Conservation (phyloP, 2,329 filamentous ascomycete species). For the Exophiala spinifera region DNA sequence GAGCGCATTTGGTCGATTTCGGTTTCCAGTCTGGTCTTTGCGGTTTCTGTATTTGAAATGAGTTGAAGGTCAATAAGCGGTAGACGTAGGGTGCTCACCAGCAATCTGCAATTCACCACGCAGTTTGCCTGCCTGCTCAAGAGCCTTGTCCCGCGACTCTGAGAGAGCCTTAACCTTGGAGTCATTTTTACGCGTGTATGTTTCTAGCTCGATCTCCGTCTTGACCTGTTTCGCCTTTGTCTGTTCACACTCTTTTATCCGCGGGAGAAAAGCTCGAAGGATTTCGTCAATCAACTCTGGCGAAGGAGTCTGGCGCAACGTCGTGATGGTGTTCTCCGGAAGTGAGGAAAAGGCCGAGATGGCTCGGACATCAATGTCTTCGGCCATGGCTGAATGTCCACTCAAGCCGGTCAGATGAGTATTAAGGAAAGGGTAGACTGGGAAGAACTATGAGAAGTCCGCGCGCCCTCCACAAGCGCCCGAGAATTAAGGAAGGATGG, state of each 20-base stretch:
- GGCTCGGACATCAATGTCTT: constrained; percentile 57
- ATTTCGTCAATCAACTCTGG: constrained; percentile 73
- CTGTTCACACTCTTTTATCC: constrained; percentile 78
- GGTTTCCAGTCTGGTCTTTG: constrained; percentile 70
- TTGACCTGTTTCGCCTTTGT: constrained; percentile 84
- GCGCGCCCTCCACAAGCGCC: constrained; percentile 15
- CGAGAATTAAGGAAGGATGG: constrained; percentile 8
- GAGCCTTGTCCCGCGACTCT: constrained; percentile 71
- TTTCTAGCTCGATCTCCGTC: constrained; percentile 89
- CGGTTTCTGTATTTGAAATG: constrained; percentile 59
- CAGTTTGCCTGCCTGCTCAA: constrained; percentile 78
- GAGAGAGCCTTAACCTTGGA: constrained; percentile 77
- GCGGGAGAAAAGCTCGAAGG: constrained; percentile 69
- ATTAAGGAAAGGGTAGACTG: background rate
- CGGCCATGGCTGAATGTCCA: constrained; percentile 48
- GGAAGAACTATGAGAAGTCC: background rate
- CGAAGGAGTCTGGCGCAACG: constrained; percentile 61
- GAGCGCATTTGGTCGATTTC: constrained; percentile 77
- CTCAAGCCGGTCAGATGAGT: background rate
- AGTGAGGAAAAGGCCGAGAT: constrained; percentile 58
- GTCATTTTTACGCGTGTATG: constrained; percentile 78
- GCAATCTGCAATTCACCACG: constrained; percentile 77
- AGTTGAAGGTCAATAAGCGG: constrained; percentile 6
- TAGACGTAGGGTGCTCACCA: constrained; percentile 53
- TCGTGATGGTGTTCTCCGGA: constrained; percentile 54